A percentile compares a stretch with the other conserved stretches of the same genome.
Conservation (phyloP, 805 yeast genomes). For the Kodamaea jinghongensis region DNA sequence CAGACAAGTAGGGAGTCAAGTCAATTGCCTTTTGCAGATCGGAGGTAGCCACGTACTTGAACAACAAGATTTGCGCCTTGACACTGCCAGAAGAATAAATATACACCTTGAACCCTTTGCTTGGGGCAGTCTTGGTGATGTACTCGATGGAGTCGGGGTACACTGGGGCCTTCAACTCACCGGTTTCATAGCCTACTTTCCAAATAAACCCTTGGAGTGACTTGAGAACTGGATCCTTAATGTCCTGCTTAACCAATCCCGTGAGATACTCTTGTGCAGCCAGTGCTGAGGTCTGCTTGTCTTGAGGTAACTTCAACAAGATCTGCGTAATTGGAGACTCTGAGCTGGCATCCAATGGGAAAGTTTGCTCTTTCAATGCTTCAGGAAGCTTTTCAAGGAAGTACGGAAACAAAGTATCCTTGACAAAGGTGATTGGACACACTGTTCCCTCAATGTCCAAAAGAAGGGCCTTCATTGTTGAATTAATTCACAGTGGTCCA, state of each 20-base stretch:
- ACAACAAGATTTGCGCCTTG: conserved; percentile 78
- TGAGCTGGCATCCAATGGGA: conserved; percentile 19
- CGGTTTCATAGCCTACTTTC: conserved; percentile 75
- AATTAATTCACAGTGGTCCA: too few relatives aligned
- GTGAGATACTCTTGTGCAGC: conserved; percentile 48
- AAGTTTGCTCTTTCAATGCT: conserved; percentile 27
- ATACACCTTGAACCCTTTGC: conserved; percentile 38
- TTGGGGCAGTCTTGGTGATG: conserved; percentile 29
- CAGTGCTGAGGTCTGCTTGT: conserved; percentile 22
- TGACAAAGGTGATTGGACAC: conserved; percentile 88
- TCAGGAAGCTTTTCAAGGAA: conserved; percentile 52
- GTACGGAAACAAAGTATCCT: conserved; percentile 73
- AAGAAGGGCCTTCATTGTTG: conserved; percentile 3
- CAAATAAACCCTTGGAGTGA: conserved; percentile 81
- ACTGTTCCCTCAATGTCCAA: conserved; percentile 88
- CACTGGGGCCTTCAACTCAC: conserved; percentile 73
- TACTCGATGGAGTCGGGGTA: conserved; percentile 67
- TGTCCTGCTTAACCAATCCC: conserved; percentile 58
- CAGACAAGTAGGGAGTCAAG: conserved; percentile 52
- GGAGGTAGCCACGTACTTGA: conserved; percentile 53
- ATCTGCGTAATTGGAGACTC: conserved; percentile 26
- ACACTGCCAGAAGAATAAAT: conserved; percentile 91
- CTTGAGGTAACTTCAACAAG: conserved; percentile 47
- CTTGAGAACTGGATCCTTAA: conserved; percentile 76
- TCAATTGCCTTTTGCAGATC: conserved; percentile 38